These are phyloP conservation scores for Kodamaea fukazawae DNA, from an alignment of 805 yeast species.

Conservation along the genomic window DNA sequence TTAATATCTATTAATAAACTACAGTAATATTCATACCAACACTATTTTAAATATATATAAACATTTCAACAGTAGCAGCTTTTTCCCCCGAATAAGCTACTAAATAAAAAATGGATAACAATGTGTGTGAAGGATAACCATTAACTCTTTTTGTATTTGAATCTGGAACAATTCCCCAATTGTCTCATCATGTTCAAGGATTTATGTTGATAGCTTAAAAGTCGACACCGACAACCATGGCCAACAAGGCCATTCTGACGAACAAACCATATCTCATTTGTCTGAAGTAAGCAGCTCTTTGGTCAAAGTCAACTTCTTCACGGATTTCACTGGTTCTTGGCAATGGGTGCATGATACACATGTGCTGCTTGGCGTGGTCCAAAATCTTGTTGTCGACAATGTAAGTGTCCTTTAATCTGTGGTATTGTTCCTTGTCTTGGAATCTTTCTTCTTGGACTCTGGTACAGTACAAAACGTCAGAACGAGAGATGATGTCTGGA, in stretches of 20 bases:
- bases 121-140: too few species aligned
- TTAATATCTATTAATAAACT: not conserved
- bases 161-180: constrained; percentile 19
- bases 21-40: not conserved
- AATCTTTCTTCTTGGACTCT: constrained; percentile 98
- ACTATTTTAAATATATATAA: constrained; percentile 3
- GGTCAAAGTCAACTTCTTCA: constrained; percentile 98
- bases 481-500: constrained; percentile 77
- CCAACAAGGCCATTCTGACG: constrained; percentile 97
- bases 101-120: not conserved
- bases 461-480: constrained; percentile 96
- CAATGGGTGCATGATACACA: constrained; percentile 98
- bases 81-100: constrained; percentile 7
- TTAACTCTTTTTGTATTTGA: not conserved
- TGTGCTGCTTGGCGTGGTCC: constrained; percentile 92
- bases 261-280: constrained; percentile 98
- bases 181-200: not conserved
- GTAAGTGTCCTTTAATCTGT: constrained; percentile 85
- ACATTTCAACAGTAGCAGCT: not conserved
- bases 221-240: constrained; percentile 97
- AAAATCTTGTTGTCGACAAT: constrained; percentile 89
- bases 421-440: constrained; percentile 68
- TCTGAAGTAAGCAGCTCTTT: constrained; percentile 98
- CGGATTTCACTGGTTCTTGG: constrained; percentile 96
- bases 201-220: constrained; percentile 35